Base-by-base conservation (phyloP, 148 eudicot species). In the Vaccinium darrowii region DNA sequence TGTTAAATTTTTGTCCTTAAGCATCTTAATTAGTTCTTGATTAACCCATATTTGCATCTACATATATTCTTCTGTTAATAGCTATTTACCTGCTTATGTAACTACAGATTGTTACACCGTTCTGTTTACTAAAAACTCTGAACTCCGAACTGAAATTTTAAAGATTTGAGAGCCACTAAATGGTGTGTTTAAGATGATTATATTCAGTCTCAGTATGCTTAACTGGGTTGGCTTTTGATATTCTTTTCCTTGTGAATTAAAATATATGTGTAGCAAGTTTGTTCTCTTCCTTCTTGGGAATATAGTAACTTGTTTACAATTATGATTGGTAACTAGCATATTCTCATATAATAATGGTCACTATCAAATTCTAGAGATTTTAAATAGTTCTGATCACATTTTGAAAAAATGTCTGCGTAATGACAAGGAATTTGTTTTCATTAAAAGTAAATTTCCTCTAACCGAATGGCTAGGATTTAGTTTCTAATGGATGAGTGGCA, bases 21-120 rank as follows among this genome's bases (percentile, higher is more conserved):
- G 12, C 14, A 36, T 51, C 25, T 30, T 43, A 80, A 36, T 60
- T 80, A 14, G 8, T 57, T 47, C 8, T 57, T 74, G 53, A 18
- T 54, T 11, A 15, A 21, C 71, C 25, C 47, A 2, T 36, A 16
- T 52, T 18, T 69, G 63, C 63, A 82, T 82, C 27, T 30, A 52
- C 60, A 82, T 27, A 51, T 33, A 82, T 81, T 19, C 30, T 36
- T 79, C 60, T 78, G 49, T 23, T 79, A 30, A 57, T 56, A 79
- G 14, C 60, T 79, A 12, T 79, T 27, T 56, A 16, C 57, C 8
- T 33, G 23, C 51, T 23, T 67, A 23, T 11, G 15, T 14, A 8
- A 23, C 33, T 2, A 67, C 72, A 67, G 30, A 67, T 65, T 67
- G n/a, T 67, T 67, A 23, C 39, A 69, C 16, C 15, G 1, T 69